Conservation (phyloP, 257 asterid species). For the Nicotiana otophora region DNA sequence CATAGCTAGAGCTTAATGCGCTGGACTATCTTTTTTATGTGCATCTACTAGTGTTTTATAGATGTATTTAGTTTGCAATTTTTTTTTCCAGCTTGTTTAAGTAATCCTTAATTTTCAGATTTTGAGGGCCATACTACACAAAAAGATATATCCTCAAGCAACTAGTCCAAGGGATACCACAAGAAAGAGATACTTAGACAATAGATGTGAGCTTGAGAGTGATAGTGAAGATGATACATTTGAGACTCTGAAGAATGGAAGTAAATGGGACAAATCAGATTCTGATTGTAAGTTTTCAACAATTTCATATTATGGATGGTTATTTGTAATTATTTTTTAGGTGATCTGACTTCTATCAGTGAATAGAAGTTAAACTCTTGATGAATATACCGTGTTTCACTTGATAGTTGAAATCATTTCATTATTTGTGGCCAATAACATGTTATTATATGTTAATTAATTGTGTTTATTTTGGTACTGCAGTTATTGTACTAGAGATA, state of each 20-base stretch:
- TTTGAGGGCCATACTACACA: constrained; percentile 59
- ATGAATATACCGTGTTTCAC: neutral
- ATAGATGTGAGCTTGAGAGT: constrained; percentile 16
- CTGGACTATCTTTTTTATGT: no score
- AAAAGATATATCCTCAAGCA: constrained; percentile 61
- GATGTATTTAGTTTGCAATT: neutral
- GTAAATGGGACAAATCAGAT: constrained; percentile 85
- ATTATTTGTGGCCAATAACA: neutral
- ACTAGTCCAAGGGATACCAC: constrained; percentile 25
- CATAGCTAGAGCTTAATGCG: no score
- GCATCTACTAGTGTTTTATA: neutral
- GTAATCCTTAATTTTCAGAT: constrained; percentile 29
- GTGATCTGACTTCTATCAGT: no score
- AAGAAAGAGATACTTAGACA: constrained; percentile 41
- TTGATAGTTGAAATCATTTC: neutral
- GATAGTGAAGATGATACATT: constrained; percentile 12
- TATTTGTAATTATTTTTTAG: no score
- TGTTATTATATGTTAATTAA: neutral
- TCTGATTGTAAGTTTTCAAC: constrained; percentile 57
- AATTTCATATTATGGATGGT: no score
- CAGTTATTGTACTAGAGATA: constrained; percentile 85
- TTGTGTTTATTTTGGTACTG: constrained; percentile 8
- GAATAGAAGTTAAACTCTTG: neutral
- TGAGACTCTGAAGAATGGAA: constrained; percentile 17
- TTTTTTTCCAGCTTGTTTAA: neutral